Conservation (phyloP, 176 grass and related monocot species). For the Secale cereale region DNA sequence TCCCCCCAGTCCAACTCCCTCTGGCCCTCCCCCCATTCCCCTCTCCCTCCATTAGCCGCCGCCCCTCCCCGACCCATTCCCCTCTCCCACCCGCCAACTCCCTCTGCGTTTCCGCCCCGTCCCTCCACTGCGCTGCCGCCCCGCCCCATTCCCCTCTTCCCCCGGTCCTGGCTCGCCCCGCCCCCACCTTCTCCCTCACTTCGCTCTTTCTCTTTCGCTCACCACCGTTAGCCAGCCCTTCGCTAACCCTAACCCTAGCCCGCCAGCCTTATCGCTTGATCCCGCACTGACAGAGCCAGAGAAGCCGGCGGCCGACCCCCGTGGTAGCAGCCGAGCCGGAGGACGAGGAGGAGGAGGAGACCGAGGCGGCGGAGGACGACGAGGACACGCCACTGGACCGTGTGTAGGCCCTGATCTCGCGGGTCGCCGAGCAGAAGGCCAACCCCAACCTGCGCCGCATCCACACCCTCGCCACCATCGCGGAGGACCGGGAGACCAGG, state of each 20-base stretch:
- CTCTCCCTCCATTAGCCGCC: too few species aligned
- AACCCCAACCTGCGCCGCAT: conserved; percentile 76
- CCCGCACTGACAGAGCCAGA: neutral
- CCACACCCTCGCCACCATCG: conserved; percentile 79
- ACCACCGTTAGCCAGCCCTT: neutral
- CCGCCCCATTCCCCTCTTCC: too few species aligned
- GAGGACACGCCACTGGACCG: conserved; percentile 50
- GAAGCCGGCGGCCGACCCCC: too few species aligned
- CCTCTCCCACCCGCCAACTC: too few species aligned
- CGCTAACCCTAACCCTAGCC: conserved; percentile 32
- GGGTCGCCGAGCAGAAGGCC: conserved; percentile 49
- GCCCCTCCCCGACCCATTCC: too few species aligned
- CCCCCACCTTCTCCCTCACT: too few species aligned
- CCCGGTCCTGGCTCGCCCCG: too few species aligned
- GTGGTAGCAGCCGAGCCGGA: neutral
- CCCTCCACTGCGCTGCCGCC: too few species aligned
- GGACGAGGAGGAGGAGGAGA: neutral
- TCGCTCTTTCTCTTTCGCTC: neutral
- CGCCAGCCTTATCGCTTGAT: neutral
- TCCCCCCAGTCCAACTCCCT: too few species aligned
- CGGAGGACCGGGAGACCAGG: conserved; percentile 73
- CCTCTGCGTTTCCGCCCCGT: too few species aligned
- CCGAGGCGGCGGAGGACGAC: neutral
- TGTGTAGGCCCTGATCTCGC: conserved; percentile 48
- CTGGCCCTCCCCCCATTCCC: too few species aligned